Conservation (phyloP, 768 basidiomycete species). For the Leccinum longicurvipes region DNA sequence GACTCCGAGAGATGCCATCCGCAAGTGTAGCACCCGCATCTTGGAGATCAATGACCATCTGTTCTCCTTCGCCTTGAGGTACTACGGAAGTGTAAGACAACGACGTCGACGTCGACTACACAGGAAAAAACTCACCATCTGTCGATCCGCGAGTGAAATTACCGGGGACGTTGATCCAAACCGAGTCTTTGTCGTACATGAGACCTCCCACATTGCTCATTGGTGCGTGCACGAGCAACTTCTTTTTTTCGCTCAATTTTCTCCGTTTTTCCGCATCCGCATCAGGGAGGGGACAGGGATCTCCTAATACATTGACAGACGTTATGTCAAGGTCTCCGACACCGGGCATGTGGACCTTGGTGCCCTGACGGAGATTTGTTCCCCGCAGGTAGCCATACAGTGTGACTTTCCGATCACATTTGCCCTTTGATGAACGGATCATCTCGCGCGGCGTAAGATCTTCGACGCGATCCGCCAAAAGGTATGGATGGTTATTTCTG, state of each 20-base stretch:
- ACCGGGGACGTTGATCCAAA: slow-evolving; percentile 96
- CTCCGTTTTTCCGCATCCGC: slow-evolving; percentile 86
- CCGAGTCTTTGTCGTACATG: slow-evolving; percentile 96
- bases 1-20: slow-evolving; percentile 74
- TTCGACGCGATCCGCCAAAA: slow-evolving; percentile 91
- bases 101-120: neutral
- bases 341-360: slow-evolving; percentile 90
- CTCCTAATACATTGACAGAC: slow-evolving; percentile 71
- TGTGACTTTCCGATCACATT: slow-evolving; percentile 90
- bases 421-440: slow-evolving; percentile 74
- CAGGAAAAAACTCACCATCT: slow-evolving; percentile 44
- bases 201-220: slow-evolving; percentile 99
- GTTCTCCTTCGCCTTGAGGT: slow-evolving; percentile 88
- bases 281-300: slow-evolving; percentile 94
- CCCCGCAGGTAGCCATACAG: slow-evolving; percentile 95
- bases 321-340: slow-evolving; percentile 85
- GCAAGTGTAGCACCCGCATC: slow-evolving; percentile 81
- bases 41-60: slow-evolving; percentile 97
- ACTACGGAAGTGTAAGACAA: slow-evolving; percentile 33
- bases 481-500: slow-evolving; percentile 91
- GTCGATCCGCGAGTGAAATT: slow-evolving; percentile 80
- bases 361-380: slow-evolving; percentile 72
- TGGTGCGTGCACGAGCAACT: slow-evolving; percentile 87
- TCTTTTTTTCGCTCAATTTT: slow-evolving; percentile 94
- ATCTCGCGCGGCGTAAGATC: slow-evolving; percentile 89